Percentiles rank a stretch among this genome's conserved stretches.
phyloP scores from a whole-genome alignment of 106 monocot species.

The Agapanthus africanus region DNA sequence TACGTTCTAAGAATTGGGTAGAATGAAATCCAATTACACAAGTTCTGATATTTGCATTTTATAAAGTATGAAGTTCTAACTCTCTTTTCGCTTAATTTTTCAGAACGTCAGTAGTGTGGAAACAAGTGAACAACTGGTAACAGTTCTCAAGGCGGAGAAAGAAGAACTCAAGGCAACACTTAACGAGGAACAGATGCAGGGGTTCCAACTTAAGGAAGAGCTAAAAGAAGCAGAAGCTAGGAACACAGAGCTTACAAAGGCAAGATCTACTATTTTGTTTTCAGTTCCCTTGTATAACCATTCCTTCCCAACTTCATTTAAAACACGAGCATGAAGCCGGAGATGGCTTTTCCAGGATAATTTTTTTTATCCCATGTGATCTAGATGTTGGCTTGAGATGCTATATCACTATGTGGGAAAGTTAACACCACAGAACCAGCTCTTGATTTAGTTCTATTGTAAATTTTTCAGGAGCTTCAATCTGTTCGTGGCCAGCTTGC shows the following conservation, averaged over 20 bases:
- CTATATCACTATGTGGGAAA: too few relatives aligned
- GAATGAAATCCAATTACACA: too few relatives aligned
- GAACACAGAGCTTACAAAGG: constrained; percentile 71
- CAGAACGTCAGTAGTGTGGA: constrained; percentile 42
- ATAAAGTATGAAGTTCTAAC: too few relatives aligned
- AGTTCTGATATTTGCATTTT: too few relatives aligned
- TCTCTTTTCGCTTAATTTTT: too few relatives aligned
- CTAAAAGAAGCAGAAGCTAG: constrained; percentile 55
- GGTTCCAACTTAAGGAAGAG: constrained; percentile 59
- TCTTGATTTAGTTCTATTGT: too few relatives aligned
- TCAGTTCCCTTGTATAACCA: too few relatives aligned
- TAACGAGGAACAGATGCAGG: constrained; percentile 55
- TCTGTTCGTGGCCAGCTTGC: constrained; percentile 76
- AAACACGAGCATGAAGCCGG: too few relatives aligned
- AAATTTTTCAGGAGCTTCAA: constrained; percentile 87
- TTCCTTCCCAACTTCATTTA: too few relatives aligned
- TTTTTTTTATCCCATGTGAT: neutral
- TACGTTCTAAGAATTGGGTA: too few relatives aligned
- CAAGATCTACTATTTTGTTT: constrained; percentile 14
- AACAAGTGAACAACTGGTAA: constrained; percentile 25
- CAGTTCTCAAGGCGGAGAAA: constrained; percentile 56
- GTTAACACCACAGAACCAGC: too few relatives aligned
- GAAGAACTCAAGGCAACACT: constrained; percentile 62
- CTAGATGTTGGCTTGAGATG: neutral
- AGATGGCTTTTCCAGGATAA: too few relatives aligned